Evolutionary conservation across 495 filamentous ascomycete species (phyloP).

Genomic region (Talaromyces proteolyticus): DNA sequence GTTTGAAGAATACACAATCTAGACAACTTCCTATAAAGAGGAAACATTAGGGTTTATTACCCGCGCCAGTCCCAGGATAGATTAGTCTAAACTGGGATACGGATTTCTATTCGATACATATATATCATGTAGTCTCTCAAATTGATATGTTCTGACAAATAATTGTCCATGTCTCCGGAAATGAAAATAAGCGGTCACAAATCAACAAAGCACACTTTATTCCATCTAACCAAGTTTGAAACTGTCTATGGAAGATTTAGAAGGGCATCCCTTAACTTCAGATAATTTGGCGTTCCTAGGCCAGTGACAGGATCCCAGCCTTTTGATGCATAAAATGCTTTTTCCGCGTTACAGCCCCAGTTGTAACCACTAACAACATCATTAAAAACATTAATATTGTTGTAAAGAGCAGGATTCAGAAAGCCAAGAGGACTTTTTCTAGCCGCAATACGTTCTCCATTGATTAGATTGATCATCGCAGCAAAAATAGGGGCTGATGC

Average conservation of each 20-base stretch:
- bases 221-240: too few species aligned
- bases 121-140: too few species aligned
- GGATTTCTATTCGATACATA: too few species aligned
- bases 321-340: constrained; percentile 42
- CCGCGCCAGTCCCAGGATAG: too few species aligned
- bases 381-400: constrained; percentile 32
- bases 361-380: constrained; percentile 58
- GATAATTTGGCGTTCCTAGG: constrained; percentile 51
- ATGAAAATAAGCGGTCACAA: too few species aligned
- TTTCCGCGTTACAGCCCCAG: constrained; percentile 44
- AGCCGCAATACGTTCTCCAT: constrained; percentile 35
- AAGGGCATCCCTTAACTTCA: constrained; percentile 26
- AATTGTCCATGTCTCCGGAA: too few species aligned
- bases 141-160: too few species aligned
- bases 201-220: too few species aligned
- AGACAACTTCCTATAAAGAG: too few species aligned
- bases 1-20: too few species aligned
- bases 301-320: constrained; percentile 64
- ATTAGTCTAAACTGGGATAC: too few species aligned
- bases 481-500: constrained; percentile 25
- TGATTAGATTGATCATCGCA: constrained; percentile 35
- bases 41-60: too few species aligned
- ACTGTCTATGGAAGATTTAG: background rate
- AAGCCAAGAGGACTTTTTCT: constrained; percentile 48
- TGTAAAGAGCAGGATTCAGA: constrained; percentile 37